Percentiles rank a stretch among this genome's conserved stretches.
phyloP scores from a whole-genome alignment of 176 grass and related monocot genomes.

The Dendrocalamus sinicus region DNA sequence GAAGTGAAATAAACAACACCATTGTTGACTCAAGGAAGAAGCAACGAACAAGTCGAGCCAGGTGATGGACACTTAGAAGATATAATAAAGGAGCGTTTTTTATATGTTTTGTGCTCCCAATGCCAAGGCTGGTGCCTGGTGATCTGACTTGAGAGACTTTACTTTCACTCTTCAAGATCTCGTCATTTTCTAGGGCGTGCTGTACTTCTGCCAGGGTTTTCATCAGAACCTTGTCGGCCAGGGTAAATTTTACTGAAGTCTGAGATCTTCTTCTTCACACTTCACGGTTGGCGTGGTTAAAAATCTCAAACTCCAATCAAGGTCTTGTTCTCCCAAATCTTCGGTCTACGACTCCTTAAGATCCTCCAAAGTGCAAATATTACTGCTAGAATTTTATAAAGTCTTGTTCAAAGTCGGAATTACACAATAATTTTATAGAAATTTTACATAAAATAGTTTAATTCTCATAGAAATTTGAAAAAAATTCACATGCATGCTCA shows the following conservation, averaged over 20 bases:
- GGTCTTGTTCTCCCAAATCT: no score
- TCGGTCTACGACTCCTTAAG: no score
- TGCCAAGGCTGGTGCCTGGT: background rate
- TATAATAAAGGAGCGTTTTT: background rate
- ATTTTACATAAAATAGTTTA: no score
- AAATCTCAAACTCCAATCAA: no score
- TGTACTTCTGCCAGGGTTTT: background rate
- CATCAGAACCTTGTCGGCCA: background rate
- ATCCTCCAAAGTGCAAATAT: no score
- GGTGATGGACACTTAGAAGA: background rate
- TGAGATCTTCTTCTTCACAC: no score
- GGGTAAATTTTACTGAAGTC: background rate
- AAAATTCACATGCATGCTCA: no score
- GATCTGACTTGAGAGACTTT: slow-evolving; percentile 16
- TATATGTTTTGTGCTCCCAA: background rate
- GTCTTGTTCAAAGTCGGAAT: no score
- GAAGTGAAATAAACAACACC: background rate
- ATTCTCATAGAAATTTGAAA: no score
- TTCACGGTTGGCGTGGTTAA: no score
- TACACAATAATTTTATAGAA: no score
- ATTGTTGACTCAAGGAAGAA: background rate
- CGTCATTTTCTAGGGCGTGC: background rate
- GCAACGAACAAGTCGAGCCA: background rate
- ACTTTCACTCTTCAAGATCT: background rate
- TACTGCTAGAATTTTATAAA: no score